phyloP scores from a whole-genome alignment of 306 rosid species.

The Sicyos edulis region DNA sequence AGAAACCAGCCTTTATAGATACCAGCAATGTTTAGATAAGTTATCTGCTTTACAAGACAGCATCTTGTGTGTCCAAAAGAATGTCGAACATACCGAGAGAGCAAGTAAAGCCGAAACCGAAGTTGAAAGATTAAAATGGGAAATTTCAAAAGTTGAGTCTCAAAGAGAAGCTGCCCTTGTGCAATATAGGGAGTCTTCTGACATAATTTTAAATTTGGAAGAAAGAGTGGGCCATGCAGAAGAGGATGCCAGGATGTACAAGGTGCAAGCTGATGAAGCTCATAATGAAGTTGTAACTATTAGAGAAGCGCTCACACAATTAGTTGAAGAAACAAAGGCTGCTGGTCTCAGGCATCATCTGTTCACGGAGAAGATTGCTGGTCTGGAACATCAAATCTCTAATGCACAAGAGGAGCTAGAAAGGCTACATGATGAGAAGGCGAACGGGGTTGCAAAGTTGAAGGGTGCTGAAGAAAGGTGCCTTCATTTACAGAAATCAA shows the following conservation, averaged over 20 bases:
- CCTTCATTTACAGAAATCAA: constrained; percentile 58
- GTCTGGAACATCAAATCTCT: constrained; percentile 58
- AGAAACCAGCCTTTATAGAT: constrained; percentile 61
- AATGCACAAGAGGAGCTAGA: constrained; percentile 56
- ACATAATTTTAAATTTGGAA: constrained; percentile 52
- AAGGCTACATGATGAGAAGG: constrained; percentile 49
- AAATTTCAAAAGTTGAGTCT: constrained; percentile 50
- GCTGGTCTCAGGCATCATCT: constrained; percentile 63
- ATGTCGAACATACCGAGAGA: constrained; percentile 51
- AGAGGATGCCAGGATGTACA: constrained; percentile 50
- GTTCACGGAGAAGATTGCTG: constrained; percentile 60
- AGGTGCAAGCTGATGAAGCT: constrained; percentile 52
- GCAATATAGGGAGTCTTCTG: constrained; percentile 47
- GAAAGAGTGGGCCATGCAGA: constrained; percentile 47
- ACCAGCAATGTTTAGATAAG: constrained; percentile 64
- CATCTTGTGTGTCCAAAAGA: constrained; percentile 46
- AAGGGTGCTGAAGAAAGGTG: constrained; percentile 60
- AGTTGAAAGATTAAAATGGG: constrained; percentile 54
- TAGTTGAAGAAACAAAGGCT: constrained; percentile 70
- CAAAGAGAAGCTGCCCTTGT: constrained; percentile 72
- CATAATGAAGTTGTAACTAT: constrained; percentile 49
- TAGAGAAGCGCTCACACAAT: constrained; percentile 50
- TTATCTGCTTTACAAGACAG: constrained; percentile 61
- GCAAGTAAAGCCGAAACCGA: constrained; percentile 64
- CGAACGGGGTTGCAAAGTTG: constrained; percentile 49